Evolutionary conservation across 2,329 filamentous ascomycete genomes (phyloP).

Genomic region (Penicillium thymicola): DNA sequence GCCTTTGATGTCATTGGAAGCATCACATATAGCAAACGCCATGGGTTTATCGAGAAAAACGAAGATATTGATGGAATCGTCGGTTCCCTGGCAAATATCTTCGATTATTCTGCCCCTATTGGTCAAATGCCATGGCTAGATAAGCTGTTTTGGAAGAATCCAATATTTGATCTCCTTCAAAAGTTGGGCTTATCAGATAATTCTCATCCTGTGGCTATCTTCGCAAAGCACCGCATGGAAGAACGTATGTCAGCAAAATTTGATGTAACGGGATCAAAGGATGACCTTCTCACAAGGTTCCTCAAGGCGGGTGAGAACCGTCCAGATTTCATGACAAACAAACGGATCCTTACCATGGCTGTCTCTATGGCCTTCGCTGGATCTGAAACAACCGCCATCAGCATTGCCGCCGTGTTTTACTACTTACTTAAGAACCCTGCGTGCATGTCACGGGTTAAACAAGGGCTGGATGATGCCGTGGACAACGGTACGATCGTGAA

Average conservation of each 20-base stretch:
- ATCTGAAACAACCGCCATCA: constrained; percentile 76
- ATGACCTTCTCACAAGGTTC: constrained; percentile 13
- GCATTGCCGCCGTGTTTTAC: constrained; percentile 69
- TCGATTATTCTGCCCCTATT: constrained; percentile 31
- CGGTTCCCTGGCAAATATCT: constrained; percentile 48
- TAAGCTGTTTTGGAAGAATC: constrained; percentile 69
- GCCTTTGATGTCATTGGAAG: constrained; percentile 82
- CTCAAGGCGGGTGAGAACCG: constrained; percentile 24
- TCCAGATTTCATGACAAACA: constrained; percentile 29
- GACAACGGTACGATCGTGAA: constrained; percentile 42
- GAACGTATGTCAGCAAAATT: not conserved
- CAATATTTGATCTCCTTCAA: not conserved
- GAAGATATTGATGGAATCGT: constrained; percentile 75
- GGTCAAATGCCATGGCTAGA: constrained; percentile 74
- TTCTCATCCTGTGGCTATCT: not conserved
- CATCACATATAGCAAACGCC: constrained; percentile 71
- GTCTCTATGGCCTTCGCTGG: constrained; percentile 57
- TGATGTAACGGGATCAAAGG: not conserved
- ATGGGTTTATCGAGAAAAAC: constrained; percentile 73
- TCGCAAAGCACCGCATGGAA: not conserved
- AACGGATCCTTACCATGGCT: constrained; percentile 29
- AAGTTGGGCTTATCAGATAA: not conserved
- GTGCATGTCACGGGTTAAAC: not conserved
- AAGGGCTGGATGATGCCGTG: not conserved
- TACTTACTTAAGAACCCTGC: constrained; percentile 63